Base-by-base conservation (phyloP, 495 filamentous ascomycete genomes). In the Lasiosphaeris hirsuta region DNA sequence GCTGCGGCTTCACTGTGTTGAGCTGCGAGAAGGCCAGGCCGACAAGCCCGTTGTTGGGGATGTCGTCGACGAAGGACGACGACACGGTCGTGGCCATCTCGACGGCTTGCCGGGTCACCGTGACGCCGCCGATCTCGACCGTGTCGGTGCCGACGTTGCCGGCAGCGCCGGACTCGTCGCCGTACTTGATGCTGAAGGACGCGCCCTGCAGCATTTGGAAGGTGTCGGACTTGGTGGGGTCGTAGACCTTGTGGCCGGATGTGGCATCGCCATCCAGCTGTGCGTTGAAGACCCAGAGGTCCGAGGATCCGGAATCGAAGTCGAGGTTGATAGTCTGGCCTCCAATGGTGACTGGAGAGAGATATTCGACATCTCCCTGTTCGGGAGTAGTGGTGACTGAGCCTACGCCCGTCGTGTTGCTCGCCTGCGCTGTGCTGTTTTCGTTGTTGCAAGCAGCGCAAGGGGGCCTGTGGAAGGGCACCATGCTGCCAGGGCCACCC, bases 271-370 rank as follows among this genome's bases (percentile, higher is more conserved):
- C 38, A 3, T 82, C 71, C 17, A 92, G 78, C 45, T 77, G 64
- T 4, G 84, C 84, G 76, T 83, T 90, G 74, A 93, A 87, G 34
- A 92, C 82, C 90, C 90, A 96, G 57, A 96, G 74, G 69, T 94
- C 90, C 13, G 90, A 82, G 5, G 87, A 91, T 51, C 90, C 90
- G 14, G 89, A 89, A 69, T 96, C 90, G 68, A 96, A 90, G 63
- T 92, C 83, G 66, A 96, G 75, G 59, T 85, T 83, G 54, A 94
- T 58, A 6, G 75, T 82, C 68, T 93, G 88, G 1, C 84, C 86
- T 42, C 90, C 90, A 63, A 96, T 83, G 6, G 64, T 77, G 35
- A 92, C 85, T 0, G 86, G 84, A 13, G 84, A 81, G 11, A 93
- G 75, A 62, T 90, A 96, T 51, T 90, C 84, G 17, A 81, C 75